Evolutionary conservation across 2,329 filamentous ascomycete species (phyloP).

Genomic region (Aspergillus candidus): DNA sequence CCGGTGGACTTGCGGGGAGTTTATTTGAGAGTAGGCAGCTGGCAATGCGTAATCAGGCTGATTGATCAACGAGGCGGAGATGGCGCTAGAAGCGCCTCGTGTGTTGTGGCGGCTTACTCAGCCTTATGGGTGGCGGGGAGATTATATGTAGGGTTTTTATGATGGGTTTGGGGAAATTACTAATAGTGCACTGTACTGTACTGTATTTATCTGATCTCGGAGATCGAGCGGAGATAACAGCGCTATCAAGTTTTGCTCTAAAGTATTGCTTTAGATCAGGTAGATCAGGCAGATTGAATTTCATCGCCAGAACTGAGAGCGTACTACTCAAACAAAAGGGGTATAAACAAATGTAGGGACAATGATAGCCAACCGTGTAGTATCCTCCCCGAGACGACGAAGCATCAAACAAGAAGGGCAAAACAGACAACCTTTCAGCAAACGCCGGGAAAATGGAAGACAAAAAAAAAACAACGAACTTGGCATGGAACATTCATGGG

Average conservation of each 20-base stretch:
- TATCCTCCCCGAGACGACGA: neutral
- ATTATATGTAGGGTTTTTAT: no score
- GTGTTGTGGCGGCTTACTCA: conserved; percentile 19
- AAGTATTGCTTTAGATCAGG: no score
- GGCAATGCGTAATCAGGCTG: neutral
- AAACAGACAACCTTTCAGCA: neutral
- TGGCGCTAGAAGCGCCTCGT: conserved; percentile 15
- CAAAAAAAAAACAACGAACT: neutral
- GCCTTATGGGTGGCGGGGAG: conserved; percentile 5
- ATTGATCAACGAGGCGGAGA: conserved; percentile 3
- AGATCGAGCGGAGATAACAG: conserved; percentile 13
- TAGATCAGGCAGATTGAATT: neutral
- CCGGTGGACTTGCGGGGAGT: no score
- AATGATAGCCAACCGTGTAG: no score
- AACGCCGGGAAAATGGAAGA: conserved; percentile 1
- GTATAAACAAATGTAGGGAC: no score
- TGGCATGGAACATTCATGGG: neutral
- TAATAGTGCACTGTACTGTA: neutral
- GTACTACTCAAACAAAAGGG: no score
- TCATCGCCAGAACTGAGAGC: neutral
- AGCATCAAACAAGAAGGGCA: conserved; percentile 11
- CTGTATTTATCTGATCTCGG: conserved; percentile 12
- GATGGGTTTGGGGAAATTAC: no score
- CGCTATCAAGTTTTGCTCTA: neutral
- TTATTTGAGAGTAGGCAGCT: neutral